Percentiles rank a stretch among this genome's conserved stretches.
Conservation (phyloP, 371 early-diverging fungal species). For the Circinella umbellata region DNA sequence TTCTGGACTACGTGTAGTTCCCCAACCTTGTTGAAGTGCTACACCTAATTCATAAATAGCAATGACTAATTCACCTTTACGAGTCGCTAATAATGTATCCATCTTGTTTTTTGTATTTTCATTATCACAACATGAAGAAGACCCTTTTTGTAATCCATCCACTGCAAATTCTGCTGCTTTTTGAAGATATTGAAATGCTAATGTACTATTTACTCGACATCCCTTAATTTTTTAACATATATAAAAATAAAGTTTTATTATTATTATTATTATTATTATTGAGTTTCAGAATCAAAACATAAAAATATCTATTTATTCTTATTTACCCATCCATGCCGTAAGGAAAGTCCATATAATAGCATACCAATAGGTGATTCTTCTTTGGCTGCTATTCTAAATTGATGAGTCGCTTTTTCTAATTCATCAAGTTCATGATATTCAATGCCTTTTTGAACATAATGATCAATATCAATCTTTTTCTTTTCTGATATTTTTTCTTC, state of each 20-base stretch:
- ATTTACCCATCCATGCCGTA: conserved; percentile 82
- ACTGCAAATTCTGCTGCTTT: conserved; percentile 79
- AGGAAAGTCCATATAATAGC: conserved; percentile 80
- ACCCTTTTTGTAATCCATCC: conserved; percentile 42
- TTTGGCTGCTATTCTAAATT: conserved; percentile 75
- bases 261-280: background rate
- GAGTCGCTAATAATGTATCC: conserved; percentile 25
- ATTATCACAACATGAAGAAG: conserved; percentile 5
- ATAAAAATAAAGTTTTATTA: conserved; percentile 15
- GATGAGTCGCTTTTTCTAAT: conserved; percentile 72
- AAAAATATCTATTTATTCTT: background rate
- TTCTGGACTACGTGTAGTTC: conserved; percentile 62
- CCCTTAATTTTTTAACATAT: too few relatives aligned
- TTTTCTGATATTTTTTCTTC: background rate
- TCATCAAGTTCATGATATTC: conserved; percentile 74
- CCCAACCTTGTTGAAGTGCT: conserved; percentile 91
- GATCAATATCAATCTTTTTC: conserved; percentile 24
- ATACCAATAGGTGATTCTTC: conserved; percentile 73
- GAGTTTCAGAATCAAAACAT: background rate
- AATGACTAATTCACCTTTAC: conserved; percentile 71
- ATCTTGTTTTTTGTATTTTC: conserved; percentile 10
- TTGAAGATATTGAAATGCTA: conserved; percentile 76
- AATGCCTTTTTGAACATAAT: conserved; percentile 57
- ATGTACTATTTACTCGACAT: conserved; percentile 64
- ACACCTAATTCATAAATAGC: conserved; percentile 88